A percentile compares a stretch with the other conserved stretches of the same genome.
phyloP scores from a whole-genome alignment of 2,329 filamentous ascomycete genomes.

The Chaetomium sp. region DNA sequence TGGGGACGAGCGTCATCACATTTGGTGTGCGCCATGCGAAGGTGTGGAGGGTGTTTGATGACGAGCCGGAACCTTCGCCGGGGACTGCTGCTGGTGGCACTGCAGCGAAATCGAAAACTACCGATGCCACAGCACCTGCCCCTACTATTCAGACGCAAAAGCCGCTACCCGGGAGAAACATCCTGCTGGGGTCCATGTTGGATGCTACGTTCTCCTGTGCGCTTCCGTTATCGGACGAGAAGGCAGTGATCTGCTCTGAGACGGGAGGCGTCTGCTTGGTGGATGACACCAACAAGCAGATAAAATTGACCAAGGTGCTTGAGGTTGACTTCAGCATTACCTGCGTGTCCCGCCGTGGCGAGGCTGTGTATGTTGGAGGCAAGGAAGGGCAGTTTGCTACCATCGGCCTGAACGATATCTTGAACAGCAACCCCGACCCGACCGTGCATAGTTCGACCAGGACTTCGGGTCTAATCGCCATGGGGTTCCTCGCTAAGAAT shows the following conservation, averaged over 20 bases:
- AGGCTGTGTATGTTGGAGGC: slow-evolving; percentile 61
- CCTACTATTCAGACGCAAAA: slow-evolving; percentile 45
- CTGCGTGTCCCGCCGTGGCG: slow-evolving; percentile 57
- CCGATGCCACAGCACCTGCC: slow-evolving; percentile 33
- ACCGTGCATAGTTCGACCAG: slow-evolving; percentile 34
- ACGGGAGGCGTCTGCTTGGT: slow-evolving; percentile 83
- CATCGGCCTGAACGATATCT: slow-evolving; percentile 44
- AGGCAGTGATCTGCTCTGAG: slow-evolving; percentile 79
- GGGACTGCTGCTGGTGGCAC: no score
- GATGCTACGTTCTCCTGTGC: slow-evolving; percentile 82
- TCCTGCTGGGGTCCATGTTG: slow-evolving; percentile 71
- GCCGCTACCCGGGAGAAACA: slow-evolving; percentile 79
- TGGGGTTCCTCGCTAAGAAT: slow-evolving; percentile 61
- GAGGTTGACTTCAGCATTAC: slow-evolving; percentile 61
- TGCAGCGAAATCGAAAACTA: slow-evolving; percentile 50
- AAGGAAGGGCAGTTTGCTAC: slow-evolving; percentile 54
- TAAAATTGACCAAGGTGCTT: slow-evolving; percentile 61
- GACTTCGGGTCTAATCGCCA: slow-evolving; percentile 50
- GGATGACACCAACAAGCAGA: slow-evolving; percentile 66
- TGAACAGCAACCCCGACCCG: slow-evolving; percentile 36
- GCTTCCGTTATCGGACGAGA: slow-evolving; percentile 62
- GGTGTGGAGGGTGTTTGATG: slow-evolving; percentile 74
- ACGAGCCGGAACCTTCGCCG: slow-evolving; percentile 51
- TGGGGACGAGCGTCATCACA: slow-evolving; percentile 76
- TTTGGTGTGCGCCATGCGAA: slow-evolving; percentile 89